Evolutionary conservation across 768 basidiomycete species (phyloP).

Genomic region (Tulasnella sp.): DNA sequence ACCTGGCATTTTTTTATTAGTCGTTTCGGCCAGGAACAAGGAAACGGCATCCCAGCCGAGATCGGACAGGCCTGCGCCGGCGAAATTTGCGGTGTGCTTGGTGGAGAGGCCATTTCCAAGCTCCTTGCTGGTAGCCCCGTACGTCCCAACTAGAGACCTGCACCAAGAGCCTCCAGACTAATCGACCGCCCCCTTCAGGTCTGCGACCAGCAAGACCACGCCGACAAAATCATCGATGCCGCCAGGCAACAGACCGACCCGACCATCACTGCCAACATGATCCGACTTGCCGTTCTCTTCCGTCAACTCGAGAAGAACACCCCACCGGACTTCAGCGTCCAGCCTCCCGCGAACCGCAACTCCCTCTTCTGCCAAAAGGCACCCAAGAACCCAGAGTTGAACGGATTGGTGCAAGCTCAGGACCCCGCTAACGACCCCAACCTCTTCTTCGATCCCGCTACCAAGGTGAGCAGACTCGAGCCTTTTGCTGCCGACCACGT

Average conservation of each 20-base stretch:
- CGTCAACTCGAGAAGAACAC: slow-evolving; percentile 22
- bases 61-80: background rate
- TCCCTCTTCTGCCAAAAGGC: slow-evolving; percentile 56
- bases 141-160: background rate
- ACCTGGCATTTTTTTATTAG: background rate
- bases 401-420: slow-evolving; percentile 59
- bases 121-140: slow-evolving; percentile 10
- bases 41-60: background rate
- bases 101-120: background rate
- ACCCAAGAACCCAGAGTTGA: slow-evolving; percentile 51
- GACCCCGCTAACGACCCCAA: slow-evolving; percentile 38
- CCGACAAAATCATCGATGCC: slow-evolving; percentile 14
- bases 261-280: slow-evolving; percentile 28
- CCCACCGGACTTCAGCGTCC: slow-evolving; percentile 39
- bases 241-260: slow-evolving; percentile 5
- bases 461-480: background rate
- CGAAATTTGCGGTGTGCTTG: slow-evolving; percentile 4
- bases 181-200: background rate
- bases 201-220: slow-evolving; percentile 13
- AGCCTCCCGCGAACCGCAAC: slow-evolving; percentile 55
- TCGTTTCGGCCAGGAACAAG: slow-evolving; percentile 8
- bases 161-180: background rate
- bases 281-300: slow-evolving; percentile 16
- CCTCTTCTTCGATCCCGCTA: slow-evolving; percentile 17
- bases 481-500: too few species aligned